Conservation (phyloP, 352 stramenopile genomes). For the Pythium pectinolyticum region DNA sequence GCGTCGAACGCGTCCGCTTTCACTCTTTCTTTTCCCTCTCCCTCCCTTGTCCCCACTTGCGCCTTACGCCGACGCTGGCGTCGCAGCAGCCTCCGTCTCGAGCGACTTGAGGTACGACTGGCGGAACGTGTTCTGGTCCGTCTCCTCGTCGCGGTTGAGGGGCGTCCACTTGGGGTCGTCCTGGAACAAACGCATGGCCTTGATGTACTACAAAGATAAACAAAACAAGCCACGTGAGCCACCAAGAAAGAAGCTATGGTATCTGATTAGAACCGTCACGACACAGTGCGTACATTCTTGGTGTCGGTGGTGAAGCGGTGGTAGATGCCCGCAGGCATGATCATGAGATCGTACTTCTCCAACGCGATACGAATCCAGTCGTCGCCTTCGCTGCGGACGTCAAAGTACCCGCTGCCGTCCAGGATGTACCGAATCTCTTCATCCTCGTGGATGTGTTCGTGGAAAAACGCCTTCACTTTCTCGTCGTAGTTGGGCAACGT, state of each 20-base stretch:
- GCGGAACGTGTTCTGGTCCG: constrained; percentile 23
- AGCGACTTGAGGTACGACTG: constrained; percentile 29
- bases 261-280: not conserved
- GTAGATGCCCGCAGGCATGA: constrained; percentile 29
- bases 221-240: not conserved
- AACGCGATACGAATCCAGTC: constrained; percentile 30
- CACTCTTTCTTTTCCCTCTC: too few relatives aligned
- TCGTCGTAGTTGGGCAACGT: constrained; percentile 30
- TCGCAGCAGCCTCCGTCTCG: constrained; percentile 6
- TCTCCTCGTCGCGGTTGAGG: constrained; percentile 30
- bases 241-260: not conserved
- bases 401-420: constrained; percentile 30
- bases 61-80: constrained; percentile 25
- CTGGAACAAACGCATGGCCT: constrained; percentile 32
- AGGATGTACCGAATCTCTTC: constrained; percentile 32
- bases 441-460: constrained; percentile 31
- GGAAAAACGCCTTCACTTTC: constrained; percentile 31
- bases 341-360: constrained; percentile 28
- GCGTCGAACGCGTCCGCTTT: not conserved
- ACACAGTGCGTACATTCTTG: constrained; percentile 22
- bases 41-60: constrained; percentile 2
- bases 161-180: constrained; percentile 31
- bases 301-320: constrained; percentile 31
- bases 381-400: constrained; percentile 28
- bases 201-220: constrained; percentile 23